These are phyloP conservation scores for Fusarium neocosmosporiellum DNA, from an alignment of 2,329 filamentous ascomycete species.

Conservation along the genomic window DNA sequence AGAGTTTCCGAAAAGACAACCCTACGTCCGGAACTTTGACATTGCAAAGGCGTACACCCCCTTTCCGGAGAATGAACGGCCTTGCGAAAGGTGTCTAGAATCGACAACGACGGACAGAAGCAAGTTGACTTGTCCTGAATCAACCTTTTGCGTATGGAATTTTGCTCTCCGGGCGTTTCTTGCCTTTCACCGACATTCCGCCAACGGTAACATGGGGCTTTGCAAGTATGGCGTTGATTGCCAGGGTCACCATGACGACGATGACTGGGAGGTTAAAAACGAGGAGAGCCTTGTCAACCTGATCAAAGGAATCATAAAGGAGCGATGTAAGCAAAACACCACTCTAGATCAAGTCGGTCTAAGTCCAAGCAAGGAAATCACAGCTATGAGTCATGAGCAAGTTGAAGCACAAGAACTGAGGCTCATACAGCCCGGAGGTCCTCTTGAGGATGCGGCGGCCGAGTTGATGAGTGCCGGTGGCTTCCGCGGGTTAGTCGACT, in stretches of 20 bases:
- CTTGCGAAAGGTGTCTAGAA: neutral
- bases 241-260: neutral
- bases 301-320: neutral
- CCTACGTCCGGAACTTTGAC: constrained; percentile 10
- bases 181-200: neutral
- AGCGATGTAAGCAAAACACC: neutral
- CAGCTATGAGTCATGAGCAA: neutral
- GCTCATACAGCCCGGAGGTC: neutral
- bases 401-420: neutral
- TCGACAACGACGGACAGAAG: neutral
- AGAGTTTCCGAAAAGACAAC: neutral
- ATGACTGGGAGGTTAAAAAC: neutral
- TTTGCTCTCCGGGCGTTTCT: neutral
- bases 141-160: neutral
- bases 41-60: neutral
- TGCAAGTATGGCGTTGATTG: neutral
- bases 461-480: constrained; percentile 1
- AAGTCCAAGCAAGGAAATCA: neutral
- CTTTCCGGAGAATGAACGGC: neutral
- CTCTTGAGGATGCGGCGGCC: neutral
- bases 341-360: neutral
- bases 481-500: neutral
- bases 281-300: neutral
- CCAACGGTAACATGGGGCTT: neutral
- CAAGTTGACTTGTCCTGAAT: neutral